Evolutionary conservation across 345 rosid species (phyloP).

Genomic region (Citrus sp.): DNA sequence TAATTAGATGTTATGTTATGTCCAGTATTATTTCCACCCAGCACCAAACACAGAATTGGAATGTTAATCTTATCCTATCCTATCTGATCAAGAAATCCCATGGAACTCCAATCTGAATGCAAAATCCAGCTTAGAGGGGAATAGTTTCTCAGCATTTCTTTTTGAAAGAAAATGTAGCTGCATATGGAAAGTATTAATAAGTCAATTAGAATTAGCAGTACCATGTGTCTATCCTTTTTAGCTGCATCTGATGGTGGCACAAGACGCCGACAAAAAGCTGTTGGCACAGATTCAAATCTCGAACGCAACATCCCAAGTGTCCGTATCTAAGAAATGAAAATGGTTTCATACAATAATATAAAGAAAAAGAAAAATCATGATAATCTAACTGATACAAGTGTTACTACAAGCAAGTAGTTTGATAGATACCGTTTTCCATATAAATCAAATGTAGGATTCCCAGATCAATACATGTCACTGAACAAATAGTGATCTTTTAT

Average conservation of each 20-base stretch:
- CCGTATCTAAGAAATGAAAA: constrained; percentile 57
- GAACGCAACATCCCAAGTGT: constrained; percentile 97
- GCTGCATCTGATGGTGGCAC: constrained; percentile 51
- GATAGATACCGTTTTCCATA: not conserved
- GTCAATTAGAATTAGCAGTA: constrained; percentile 21
- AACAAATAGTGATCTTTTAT: not conserved
- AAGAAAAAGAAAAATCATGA: not conserved
- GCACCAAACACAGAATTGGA: not conserved
- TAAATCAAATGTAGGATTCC: not conserved
- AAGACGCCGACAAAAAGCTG: constrained; percentile 59
- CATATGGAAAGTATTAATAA: not conserved
- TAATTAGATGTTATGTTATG: not conserved
- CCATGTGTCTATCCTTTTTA: constrained; percentile 33
- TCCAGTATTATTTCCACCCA: not conserved
- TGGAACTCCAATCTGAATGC: not conserved
- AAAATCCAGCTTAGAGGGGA: not conserved
- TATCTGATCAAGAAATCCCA: not conserved
- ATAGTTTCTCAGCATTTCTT: not conserved
- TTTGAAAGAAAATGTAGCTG: not conserved
- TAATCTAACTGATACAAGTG: not conserved
- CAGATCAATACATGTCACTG: not conserved
- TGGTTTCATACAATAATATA: constrained; percentile 13
- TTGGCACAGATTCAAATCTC: constrained; percentile 72
- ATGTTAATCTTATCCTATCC: not conserved
- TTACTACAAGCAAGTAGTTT: not conserved